Evolutionary conservation across 1,284 basidiomycete species (phyloP).

Genomic region (Rhodotorula sp.): DNA sequence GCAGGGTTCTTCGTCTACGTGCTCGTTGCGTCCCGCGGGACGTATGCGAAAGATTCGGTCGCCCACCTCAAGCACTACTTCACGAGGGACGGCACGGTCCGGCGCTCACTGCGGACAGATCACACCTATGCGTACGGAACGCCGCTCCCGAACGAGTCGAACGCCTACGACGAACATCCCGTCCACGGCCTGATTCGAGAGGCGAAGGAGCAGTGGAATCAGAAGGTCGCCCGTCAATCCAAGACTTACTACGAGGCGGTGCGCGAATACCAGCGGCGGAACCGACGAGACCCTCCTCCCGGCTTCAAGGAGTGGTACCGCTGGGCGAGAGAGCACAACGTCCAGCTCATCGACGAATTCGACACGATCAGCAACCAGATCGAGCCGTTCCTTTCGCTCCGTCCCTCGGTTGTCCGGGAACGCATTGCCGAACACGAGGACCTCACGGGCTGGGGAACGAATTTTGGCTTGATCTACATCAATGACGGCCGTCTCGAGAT

Average conservation of each 20-base stretch:
- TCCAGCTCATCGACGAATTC: slow-evolving; percentile 43
- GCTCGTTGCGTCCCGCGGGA: background rate
- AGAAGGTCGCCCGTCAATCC: slow-evolving; percentile 28
- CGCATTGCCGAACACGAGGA: slow-evolving; percentile 21
- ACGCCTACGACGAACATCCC: slow-evolving; percentile 29
- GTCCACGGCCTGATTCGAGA: slow-evolving; percentile 30
- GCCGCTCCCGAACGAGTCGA: background rate
- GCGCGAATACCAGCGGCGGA: slow-evolving; percentile 39
- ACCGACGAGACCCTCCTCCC: slow-evolving; percentile 32
- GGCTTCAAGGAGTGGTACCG: slow-evolving; percentile 40
- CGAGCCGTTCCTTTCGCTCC: slow-evolving; percentile 32
- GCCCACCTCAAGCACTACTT: background rate
- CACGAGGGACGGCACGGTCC: too few relatives aligned
- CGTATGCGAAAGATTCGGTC: background rate
- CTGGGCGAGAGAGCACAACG: slow-evolving; percentile 33
- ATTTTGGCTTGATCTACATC: slow-evolving; percentile 12
- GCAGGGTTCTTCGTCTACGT: background rate
- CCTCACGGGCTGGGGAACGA: slow-evolving; percentile 3
- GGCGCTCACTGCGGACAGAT: background rate
- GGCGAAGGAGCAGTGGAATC: slow-evolving; percentile 19
- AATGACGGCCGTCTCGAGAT: slow-evolving; percentile 19
- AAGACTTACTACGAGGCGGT: slow-evolving; percentile 34
- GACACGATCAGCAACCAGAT: slow-evolving; percentile 38
- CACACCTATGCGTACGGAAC: background rate
- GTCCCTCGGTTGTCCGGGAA: slow-evolving; percentile 22